phyloP scores from a whole-genome alignment of 192 early-diverging fungal genomes.

The Umbelopsis sp. region DNA sequence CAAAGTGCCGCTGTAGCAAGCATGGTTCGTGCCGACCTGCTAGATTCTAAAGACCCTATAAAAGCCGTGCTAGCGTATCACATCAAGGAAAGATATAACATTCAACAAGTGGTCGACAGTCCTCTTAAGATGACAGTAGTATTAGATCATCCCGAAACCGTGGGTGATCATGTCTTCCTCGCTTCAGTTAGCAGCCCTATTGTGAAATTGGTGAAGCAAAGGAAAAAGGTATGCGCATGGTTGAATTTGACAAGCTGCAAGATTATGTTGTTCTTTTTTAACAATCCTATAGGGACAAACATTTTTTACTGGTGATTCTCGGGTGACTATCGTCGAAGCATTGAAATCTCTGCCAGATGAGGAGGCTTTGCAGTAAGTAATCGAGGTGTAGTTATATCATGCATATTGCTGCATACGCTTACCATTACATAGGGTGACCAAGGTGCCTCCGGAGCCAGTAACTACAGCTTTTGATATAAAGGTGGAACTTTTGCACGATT shows the following conservation, averaged over 20 bases:
- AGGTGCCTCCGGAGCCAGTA: slow-evolving; percentile 35
- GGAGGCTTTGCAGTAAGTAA: slow-evolving; percentile 47
- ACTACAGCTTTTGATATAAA: slow-evolving; percentile 14
- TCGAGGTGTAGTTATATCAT: too few species aligned
- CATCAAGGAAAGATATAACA: slow-evolving; percentile 34
- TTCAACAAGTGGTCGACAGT: slow-evolving; percentile 42
- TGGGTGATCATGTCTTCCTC: slow-evolving; percentile 65
- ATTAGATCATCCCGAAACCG: slow-evolving; percentile 55
- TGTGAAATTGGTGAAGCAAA: slow-evolving; percentile 52
- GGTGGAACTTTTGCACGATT: slow-evolving; percentile 50
- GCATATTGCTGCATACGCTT: too few species aligned
- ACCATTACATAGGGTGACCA: slow-evolving; percentile 27
- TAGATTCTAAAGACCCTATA: slow-evolving; percentile 67
- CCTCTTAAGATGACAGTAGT: slow-evolving; percentile 55
- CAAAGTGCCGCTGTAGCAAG: background rate
- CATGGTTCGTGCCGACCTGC: slow-evolving; percentile 11
- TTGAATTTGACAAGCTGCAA: background rate
- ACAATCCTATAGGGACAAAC: slow-evolving; percentile 40
- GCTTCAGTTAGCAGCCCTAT: slow-evolving; percentile 56
- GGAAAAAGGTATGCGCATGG: slow-evolving; percentile 50
- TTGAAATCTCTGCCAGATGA: slow-evolving; percentile 42
- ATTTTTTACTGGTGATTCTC: slow-evolving; percentile 49
- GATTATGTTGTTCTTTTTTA: background rate
- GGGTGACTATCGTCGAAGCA: slow-evolving; percentile 48
- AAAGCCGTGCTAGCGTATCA: slow-evolving; percentile 46